Base-by-base conservation (phyloP, 225 moss, liverwort and hornwort genomes). In the Sphagnum tenellum region DNA sequence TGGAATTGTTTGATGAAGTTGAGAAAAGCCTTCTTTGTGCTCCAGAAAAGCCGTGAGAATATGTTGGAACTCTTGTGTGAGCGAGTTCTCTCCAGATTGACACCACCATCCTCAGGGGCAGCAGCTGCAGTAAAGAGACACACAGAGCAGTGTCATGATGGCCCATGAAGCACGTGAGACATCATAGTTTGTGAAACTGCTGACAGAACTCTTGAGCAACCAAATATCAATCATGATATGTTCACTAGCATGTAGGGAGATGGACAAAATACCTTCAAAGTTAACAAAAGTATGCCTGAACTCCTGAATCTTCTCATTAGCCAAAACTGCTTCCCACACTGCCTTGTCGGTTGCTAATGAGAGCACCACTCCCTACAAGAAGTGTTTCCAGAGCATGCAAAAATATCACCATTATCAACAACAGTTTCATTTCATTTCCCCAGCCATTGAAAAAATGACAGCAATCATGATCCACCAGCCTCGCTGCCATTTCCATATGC, bases 311-410 rank as follows among this genome's bases (percentile, higher is more conserved):
- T 83, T 83, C 55, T 80, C 77, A 80, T 83, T 83, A 64, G 80
- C 67, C 77, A 83, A 58, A 56, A 83, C 80, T 45, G 83, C 83
- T 62, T 83, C 80, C 79, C 80, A 83, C 64, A 83, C 76, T 47
- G 62, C 80, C 50, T 77, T 74, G 57, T 96, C 95, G 49, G 75
- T 88, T 57, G 92, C 95, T 56, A 96, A 71, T 2, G 92, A 92
- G 57, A 79, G 71, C 60, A 92, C 95, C 82, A 96, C 87, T 44
- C 75, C 82, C 88, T 95, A 79, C 70, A 57, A 48, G 12, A 45
- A 57, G 29, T 56, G 29, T 29, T 29, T 29, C 29, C 29, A 29
- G 29, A 29, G 29, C 29, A 29, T 29, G 29, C 29, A 29, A 29
- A 29, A 29, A 29, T 29, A 29, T 29, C 29, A 29, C 29, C 29